Evolutionary conservation across 257 asterid genomes (phyloP), one percentile per base, ranked within the genome.

Genomic region (Nicotiana otophora): DNA sequence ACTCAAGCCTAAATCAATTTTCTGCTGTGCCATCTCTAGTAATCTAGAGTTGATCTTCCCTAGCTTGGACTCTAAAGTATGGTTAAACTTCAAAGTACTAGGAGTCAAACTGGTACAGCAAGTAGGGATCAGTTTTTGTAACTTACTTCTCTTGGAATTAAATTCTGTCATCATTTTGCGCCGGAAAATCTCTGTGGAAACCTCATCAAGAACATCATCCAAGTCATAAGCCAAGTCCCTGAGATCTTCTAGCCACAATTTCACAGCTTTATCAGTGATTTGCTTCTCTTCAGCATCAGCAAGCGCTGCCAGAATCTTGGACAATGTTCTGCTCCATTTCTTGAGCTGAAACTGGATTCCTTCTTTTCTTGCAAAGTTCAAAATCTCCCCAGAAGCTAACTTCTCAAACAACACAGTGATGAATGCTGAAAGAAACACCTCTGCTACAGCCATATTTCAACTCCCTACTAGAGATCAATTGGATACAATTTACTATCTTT

Each of bases 231-330:
- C 88, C 89, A 90, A 63, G 72, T 90, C 91, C 85, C 89, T 81
- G 34, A 92, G 91, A 34, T 10, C 66, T 84, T 88, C 93, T 85
- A 91, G 88, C 97, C 97, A 92, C 33, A 58, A 15, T 70, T 88
- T 88, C 28, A 87, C 89, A 10, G 89, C 2, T 15, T 19, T 46
- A 16, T 89, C 90, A 0, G 85, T 83, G 39, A 89, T 83, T 63
- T 91, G 95, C 91, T 89, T 92, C 39, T 88, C 93, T 88, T 91
- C 94, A 5, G 97, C 97, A 84, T 92, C 93, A 53, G 58, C 88
- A 7, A 91, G 90, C 84, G 90, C 92, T 0, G 88, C 90, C 28
- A 78, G 82, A 70, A 92, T 88, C 36, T 83, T 54, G 9, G 0
- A 0, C 77, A 90, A 72, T 48, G 20, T 61, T 16, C 82, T 83